Evolutionary conservation across 768 basidiomycete genomes (phyloP).

Genomic region (Hydnum rufescens): DNA sequence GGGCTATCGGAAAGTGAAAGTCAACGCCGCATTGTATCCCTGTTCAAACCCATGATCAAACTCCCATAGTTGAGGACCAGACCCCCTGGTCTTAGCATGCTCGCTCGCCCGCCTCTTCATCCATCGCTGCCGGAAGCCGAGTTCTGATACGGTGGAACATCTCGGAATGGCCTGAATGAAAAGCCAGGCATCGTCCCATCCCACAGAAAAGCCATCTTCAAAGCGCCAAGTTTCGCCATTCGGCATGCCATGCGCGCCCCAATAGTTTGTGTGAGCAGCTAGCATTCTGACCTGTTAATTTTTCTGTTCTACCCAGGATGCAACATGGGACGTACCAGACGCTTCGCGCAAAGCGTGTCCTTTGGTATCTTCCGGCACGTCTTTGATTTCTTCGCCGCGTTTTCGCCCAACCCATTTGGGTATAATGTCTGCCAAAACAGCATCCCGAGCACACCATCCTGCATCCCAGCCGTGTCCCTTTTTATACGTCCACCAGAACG

Average conservation of each 20-base stretch:
- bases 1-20: too few species aligned
- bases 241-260: conserved; percentile 29
- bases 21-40: not conserved
- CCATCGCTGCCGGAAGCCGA: conserved; percentile 52
- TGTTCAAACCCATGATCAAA: conserved; percentile 25
- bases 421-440: conserved; percentile 39
- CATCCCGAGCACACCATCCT: conserved; percentile 58
- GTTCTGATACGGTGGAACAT: conserved; percentile 24
- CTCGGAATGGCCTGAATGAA: conserved; percentile 25
- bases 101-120: conserved; percentile 26
- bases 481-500: conserved; percentile 76
- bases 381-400: conserved; percentile 12
- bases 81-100: conserved; percentile 25
- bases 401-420: conserved; percentile 28
- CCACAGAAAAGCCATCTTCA: conserved; percentile 38
- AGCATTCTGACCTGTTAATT: not conserved
- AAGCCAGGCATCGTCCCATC: conserved; percentile 50
- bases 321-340: conserved; percentile 11
- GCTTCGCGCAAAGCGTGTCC: conserved; percentile 18
- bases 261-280: conserved; percentile 25
- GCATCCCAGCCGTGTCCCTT: conserved; percentile 43
- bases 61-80: conserved; percentile 38
- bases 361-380: conserved; percentile 13
- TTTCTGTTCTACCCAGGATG: not conserved
- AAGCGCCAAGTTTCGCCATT: conserved; percentile 51